A percentile compares a stretch with the other conserved stretches of the same genome.
phyloP scores from a whole-genome alignment of 2,329 filamentous ascomycete species.

The Emericellopsis atlantica region DNA sequence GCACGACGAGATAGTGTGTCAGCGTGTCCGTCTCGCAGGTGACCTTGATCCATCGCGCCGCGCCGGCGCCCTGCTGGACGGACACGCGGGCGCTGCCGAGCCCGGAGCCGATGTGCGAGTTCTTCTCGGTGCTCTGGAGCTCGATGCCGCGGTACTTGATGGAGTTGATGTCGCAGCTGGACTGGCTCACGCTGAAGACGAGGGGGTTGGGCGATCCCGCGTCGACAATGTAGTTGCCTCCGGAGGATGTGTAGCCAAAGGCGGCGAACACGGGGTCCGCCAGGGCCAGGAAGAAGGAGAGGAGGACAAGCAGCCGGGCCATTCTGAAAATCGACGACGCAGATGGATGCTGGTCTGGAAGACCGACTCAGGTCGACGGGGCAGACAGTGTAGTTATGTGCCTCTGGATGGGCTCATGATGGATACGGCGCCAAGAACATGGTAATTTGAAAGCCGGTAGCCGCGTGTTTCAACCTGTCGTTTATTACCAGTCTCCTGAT shows the following conservation, averaged over 20 bases:
- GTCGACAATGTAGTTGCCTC: slow-evolving; percentile 30
- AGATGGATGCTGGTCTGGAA: too few species aligned
- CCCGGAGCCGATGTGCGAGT: slow-evolving; percentile 46
- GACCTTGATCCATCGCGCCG: slow-evolving; percentile 51
- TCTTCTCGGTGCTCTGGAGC: slow-evolving; percentile 38
- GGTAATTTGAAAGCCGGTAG: too few species aligned
- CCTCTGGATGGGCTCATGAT: too few species aligned
- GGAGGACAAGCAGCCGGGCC: too few species aligned
- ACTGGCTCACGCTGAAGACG: slow-evolving; percentile 34
- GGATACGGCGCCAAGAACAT: too few species aligned
- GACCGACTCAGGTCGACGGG: too few species aligned
- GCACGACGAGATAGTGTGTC: slow-evolving; percentile 51
- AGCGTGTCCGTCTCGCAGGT: slow-evolving; percentile 46
- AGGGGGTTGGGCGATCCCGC: slow-evolving; percentile 34
- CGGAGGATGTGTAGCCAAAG: slow-evolving; percentile 27
- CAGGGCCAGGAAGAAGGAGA: background rate
- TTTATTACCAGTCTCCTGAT: too few species aligned
- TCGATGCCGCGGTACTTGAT: slow-evolving; percentile 47
- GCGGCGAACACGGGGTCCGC: slow-evolving; percentile 18
- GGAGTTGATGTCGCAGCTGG: slow-evolving; percentile 51
- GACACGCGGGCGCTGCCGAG: too few species aligned
- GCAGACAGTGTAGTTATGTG: too few species aligned
- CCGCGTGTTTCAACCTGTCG: too few species aligned
- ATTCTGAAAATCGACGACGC: too few species aligned
- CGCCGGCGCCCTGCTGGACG: too few species aligned